Evolutionary conservation across 805 yeast genomes (phyloP).

Genomic region (Myxozyma lipomycoides): DNA sequence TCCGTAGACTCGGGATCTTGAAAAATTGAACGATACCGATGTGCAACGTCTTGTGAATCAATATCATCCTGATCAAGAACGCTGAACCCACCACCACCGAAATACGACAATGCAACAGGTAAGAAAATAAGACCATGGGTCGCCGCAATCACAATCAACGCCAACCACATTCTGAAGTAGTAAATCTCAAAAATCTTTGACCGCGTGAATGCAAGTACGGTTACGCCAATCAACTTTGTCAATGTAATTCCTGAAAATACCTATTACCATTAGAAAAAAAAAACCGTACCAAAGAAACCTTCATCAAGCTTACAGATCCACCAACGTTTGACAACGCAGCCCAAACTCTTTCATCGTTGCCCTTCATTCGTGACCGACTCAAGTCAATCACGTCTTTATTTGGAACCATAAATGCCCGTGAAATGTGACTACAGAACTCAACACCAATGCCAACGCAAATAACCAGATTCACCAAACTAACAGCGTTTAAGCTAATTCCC

Average conservation of each 20-base stretch:
- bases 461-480: conserved; percentile 79
- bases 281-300: no score
- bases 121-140: conserved; percentile 72
- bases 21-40: conserved; percentile 5
- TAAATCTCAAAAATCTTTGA: conserved; percentile 87
- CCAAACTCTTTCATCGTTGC: conserved; percentile 41
- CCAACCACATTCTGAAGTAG: conserved; percentile 92
- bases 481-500: conserved; percentile 79
- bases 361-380: conserved; percentile 23
- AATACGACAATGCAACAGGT: conserved; percentile 64
- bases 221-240: conserved; percentile 84
- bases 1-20: conserved; percentile 8
- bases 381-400: conserved; percentile 38
- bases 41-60: background rate
- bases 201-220: conserved; percentile 78
- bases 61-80: conserved; percentile 34
- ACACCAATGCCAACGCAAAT: conserved; percentile 94
- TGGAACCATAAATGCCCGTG: conserved; percentile 63
- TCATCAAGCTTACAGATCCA: conserved; percentile 48
- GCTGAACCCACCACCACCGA: conserved; percentile 58
- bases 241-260: conserved; percentile 86
- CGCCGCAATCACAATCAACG: conserved; percentile 71
- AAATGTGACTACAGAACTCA: conserved; percentile 86
- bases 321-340: conserved; percentile 77
- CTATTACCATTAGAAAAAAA: background rate